These are phyloP conservation scores for Dentipellis sp. DNA, from an alignment of 768 basidiomycete species.

Conservation along the genomic window DNA sequence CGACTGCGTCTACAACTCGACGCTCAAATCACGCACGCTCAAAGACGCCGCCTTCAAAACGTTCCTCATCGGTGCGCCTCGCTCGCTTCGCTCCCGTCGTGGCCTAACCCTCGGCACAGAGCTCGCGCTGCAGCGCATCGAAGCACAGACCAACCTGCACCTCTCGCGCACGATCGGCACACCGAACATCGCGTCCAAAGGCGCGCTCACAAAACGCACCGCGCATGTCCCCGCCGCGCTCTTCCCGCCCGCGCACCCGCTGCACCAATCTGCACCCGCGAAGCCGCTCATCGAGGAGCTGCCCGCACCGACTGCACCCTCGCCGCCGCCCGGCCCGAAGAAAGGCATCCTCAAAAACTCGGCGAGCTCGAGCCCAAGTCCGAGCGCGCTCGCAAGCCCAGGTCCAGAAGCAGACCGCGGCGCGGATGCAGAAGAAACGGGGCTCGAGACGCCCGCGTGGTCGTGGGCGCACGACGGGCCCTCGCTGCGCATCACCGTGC, in stretches of 20 bases:
- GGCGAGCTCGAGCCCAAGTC: not conserved
- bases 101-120: constrained; percentile 30
- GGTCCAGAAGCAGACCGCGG: too few species aligned
- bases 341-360: constrained; percentile 37
- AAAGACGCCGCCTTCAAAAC: constrained; percentile 57
- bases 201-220: constrained; percentile 49
- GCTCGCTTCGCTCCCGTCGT: not conserved
- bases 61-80: constrained; percentile 54
- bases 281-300: constrained; percentile 43
- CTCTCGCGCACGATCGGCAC: constrained; percentile 63
- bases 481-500: constrained; percentile 37
- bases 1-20: constrained; percentile 58
- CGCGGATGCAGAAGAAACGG: too few species aligned
- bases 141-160: constrained; percentile 46
- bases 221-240: constrained; percentile 44
- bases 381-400: too few species aligned
- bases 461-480: constrained; percentile 37
- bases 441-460: constrained; percentile 34
- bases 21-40: constrained; percentile 48
- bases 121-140: constrained; percentile 58
- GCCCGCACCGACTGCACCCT: constrained; percentile 10
- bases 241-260: constrained; percentile 19
- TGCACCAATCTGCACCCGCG: constrained; percentile 15
- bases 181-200: constrained; percentile 74
- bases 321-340: not conserved